Evolutionary conservation across 331 rosid species (phyloP).

Genomic region (Acacia concinna): DNA sequence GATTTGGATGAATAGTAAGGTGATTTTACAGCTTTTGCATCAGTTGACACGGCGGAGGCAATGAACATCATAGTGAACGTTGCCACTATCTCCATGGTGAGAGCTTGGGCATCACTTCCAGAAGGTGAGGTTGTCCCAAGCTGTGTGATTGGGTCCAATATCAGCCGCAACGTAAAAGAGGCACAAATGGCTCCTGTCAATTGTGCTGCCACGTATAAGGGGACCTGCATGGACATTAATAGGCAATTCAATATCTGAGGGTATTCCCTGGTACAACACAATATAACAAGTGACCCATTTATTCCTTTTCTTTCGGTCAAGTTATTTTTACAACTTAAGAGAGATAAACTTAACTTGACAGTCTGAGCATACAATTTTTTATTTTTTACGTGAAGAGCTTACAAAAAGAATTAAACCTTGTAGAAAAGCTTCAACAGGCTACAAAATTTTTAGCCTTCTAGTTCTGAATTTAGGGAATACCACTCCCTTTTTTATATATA

Average conservation of each 20-base stretch:
- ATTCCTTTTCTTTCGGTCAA: too few species aligned
- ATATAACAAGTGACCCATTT: too few species aligned
- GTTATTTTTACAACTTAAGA: too few species aligned
- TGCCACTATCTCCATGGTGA: slow-evolving; percentile 60
- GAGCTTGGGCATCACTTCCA: slow-evolving; percentile 60
- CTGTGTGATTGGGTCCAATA: slow-evolving; percentile 51
- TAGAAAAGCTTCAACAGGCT: neutral
- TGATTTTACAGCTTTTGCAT: slow-evolving; percentile 62
- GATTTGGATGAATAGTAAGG: neutral
- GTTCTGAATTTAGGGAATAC: neutral
- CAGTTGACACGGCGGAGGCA: slow-evolving; percentile 74
- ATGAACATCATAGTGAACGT: slow-evolving; percentile 78
- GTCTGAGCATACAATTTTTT: too few species aligned
- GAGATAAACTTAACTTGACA: neutral
- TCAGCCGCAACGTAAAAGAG: slow-evolving; percentile 50
- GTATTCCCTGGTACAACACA: neutral
- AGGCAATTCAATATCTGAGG: neutral
- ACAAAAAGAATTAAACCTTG: too few species aligned
- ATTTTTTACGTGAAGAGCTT: too few species aligned
- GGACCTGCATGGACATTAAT: slow-evolving; percentile 51
- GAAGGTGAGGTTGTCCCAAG: slow-evolving; percentile 70
- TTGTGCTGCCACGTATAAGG: slow-evolving; percentile 74
- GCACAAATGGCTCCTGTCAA: slow-evolving; percentile 74
- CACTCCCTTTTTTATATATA: neutral
- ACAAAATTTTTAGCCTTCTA: neutral